A percentile compares a stretch with the other conserved stretches of the same genome.
Evolutionary conservation across 73 alveolate genomes (phyloP).

Genomic region (Tetrahymena borealis): DNA sequence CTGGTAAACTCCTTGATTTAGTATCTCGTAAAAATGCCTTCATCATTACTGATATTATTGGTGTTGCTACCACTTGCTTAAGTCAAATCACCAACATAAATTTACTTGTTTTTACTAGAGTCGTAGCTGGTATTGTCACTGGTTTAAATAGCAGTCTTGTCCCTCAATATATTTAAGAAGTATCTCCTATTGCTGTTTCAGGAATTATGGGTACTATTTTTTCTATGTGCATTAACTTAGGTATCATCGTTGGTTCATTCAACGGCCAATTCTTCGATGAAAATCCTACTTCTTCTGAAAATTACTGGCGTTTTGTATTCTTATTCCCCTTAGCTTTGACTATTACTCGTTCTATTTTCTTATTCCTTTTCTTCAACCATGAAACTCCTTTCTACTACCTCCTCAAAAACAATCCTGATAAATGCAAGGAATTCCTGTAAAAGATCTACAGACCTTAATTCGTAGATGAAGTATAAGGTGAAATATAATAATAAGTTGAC

Average conservation of each 20-base stretch:
- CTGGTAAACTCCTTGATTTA: neutral
- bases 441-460: neutral
- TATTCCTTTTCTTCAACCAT: slow-evolving; percentile 1
- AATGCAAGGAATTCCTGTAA: neutral
- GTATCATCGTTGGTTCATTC: slow-evolving; percentile 2
- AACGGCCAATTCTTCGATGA: slow-evolving; percentile 24
- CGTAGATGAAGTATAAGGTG: neutral
- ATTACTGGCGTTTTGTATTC: slow-evolving; percentile 17
- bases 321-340: slow-evolving; percentile 7
- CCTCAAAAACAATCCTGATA: neutral
- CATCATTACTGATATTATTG: slow-evolving; percentile 23
- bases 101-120: slow-evolving; percentile 2
- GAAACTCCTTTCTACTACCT: slow-evolving; percentile 11
- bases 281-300: neutral
- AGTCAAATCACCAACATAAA: neutral
- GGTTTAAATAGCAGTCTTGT: slow-evolving; percentile 34
- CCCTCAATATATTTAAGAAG: slow-evolving; percentile 28
- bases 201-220: slow-evolving; percentile 30
- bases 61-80: slow-evolving; percentile 10
- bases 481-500: neutral
- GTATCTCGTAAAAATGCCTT: slow-evolving; percentile 3
- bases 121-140: slow-evolving; percentile 16
- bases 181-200: slow-evolving; percentile 16
- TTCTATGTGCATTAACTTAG: slow-evolving; percentile 11
- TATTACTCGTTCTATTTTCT: slow-evolving; percentile 4